Evolutionary conservation across 2,329 filamentous ascomycete species (phyloP).

Genomic region (Talaromyces sp.): DNA sequence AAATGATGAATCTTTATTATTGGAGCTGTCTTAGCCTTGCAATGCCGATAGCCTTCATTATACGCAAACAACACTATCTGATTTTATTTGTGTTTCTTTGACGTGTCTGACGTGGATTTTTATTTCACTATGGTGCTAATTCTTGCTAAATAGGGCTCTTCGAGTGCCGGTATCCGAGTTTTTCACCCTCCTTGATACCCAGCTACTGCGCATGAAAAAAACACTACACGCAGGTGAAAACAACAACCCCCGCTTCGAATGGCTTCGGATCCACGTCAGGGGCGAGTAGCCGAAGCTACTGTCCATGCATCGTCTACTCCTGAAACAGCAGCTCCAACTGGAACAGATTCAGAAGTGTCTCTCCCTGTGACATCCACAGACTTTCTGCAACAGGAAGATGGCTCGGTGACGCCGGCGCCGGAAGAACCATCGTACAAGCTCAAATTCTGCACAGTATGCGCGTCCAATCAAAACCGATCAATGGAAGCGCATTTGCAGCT

Average conservation of each 20-base stretch:
- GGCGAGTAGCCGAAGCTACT: constrained; percentile 41
- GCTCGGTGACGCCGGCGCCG: constrained; percentile 7
- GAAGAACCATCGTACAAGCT: constrained; percentile 64
- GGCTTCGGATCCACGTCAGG: constrained; percentile 49
- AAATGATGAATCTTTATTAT: constrained; percentile 60
- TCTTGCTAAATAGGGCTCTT: constrained; percentile 15
- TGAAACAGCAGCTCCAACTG: constrained; percentile 21
- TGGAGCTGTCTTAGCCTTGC: constrained; percentile 68
- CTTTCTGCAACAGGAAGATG: constrained; percentile 12
- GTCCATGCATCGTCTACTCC: constrained; percentile 25
- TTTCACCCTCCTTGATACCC: constrained; percentile 30
- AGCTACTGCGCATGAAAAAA: constrained; percentile 7
- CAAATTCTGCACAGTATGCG: constrained; percentile 97
- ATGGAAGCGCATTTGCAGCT: constrained; percentile 99
- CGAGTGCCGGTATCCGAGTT: constrained; percentile 28
- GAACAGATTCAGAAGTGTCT: constrained; percentile 13
- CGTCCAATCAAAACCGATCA: constrained; percentile 97
- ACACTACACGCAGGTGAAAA: background rate
- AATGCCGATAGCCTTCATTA: constrained; percentile 59
- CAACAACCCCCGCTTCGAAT: constrained; percentile 24
- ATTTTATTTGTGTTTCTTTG: background rate
- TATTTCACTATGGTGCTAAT: background rate
- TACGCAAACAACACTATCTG: constrained; percentile 27
- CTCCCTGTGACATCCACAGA: constrained; percentile 12
- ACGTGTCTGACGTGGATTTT: constrained; percentile 14